Conservation (phyloP, 2,329 filamentous ascomycete species). For the Neofusicoccum laricinum region DNA sequence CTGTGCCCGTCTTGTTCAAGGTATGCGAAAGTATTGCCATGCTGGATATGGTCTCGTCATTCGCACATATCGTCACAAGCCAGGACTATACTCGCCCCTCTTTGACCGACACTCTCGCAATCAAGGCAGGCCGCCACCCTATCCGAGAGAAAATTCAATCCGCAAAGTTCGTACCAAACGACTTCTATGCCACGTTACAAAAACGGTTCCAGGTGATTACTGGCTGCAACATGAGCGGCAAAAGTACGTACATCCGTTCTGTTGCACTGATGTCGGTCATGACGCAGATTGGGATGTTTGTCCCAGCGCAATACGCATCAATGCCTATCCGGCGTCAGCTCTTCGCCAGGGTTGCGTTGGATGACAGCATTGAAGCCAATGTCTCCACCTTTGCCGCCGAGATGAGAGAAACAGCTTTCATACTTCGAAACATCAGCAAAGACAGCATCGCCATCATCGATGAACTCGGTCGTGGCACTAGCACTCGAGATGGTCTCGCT, state of each 20-base stretch:
- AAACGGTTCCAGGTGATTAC: conserved; percentile 90
- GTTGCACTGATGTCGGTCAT: conserved; percentile 84
- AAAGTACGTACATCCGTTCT: conserved; percentile 89
- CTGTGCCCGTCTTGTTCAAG: conserved; percentile 73
- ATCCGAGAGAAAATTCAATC: conserved; percentile 71
- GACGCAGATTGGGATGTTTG: conserved; percentile 89
- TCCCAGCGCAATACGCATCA: conserved; percentile 79
- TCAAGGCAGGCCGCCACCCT: conserved; percentile 74
- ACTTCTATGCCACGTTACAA: conserved; percentile 79
- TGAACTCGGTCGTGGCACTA: conserved; percentile 88
- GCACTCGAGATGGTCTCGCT: conserved; percentile 79
- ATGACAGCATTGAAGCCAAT: conserved; percentile 86
- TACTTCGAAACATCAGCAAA: conserved; percentile 75
- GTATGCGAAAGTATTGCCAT: conserved; percentile 83
- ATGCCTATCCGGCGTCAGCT: conserved; percentile 79
- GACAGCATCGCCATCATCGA: conserved; percentile 82
- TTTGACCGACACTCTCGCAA: conserved; percentile 64
- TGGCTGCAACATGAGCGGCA: conserved; percentile 95
- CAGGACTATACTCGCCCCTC: conserved; percentile 68
- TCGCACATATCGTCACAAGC: conserved; percentile 63
- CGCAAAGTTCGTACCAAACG: conserved; percentile 77
- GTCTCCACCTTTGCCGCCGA: conserved; percentile 91
- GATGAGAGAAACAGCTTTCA: conserved; percentile 95
- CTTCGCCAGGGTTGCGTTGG: conserved; percentile 82
- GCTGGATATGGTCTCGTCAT: conserved; percentile 66